Percentiles rank a stretch among this genome's conserved stretches.
Conservation (phyloP, 1,139 yeast species). For the Debaryomyces robertsiae region DNA sequence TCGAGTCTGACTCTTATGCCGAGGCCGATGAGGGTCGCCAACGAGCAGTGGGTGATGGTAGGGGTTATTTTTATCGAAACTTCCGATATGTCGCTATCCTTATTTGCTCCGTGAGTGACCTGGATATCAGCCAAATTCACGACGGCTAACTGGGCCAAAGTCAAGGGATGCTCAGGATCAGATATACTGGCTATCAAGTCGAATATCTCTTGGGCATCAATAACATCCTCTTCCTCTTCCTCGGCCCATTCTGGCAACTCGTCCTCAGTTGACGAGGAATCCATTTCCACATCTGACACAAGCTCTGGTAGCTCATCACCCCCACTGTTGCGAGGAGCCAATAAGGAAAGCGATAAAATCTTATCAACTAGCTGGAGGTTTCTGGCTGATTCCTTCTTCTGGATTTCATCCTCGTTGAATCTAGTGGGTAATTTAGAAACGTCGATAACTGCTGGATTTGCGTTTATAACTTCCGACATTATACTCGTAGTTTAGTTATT, state of each 20-base stretch:
- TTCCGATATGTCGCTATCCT: slow-evolving; percentile 61
- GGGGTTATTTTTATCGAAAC: slow-evolving; percentile 89
- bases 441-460: slow-evolving; percentile 86
- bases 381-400: slow-evolving; percentile 14
- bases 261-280: slow-evolving; percentile 18
- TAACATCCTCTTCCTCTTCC: slow-evolving; percentile 58
- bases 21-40: slow-evolving; percentile 93
- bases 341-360: slow-evolving; percentile 29
- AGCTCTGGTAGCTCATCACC: slow-evolving; percentile 26
- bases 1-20: slow-evolving; percentile 93
- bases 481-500: not conserved
- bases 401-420: slow-evolving; percentile 25
- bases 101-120: slow-evolving; percentile 57
- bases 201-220: slow-evolving; percentile 65
- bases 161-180: slow-evolving; percentile 97
- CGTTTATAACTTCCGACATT: slow-evolving; percentile 81
- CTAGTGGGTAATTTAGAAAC: slow-evolving; percentile 77
- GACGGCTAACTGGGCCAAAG: slow-evolving; percentile 92
- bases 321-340: slow-evolving; percentile 6
- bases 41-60: slow-evolving; percentile 94
- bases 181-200: slow-evolving; percentile 83
- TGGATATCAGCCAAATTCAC: slow-evolving; percentile 81
- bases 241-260: slow-evolving; percentile 23
- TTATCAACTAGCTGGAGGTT: slow-evolving; percentile 19
- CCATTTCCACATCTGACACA: slow-evolving; percentile 29